Evolutionary conservation across 2,329 filamentous ascomycete species (phyloP), one percentile per base, ranked within the genome.

Genomic region (Colletotrichum neosansevieriae): DNA sequence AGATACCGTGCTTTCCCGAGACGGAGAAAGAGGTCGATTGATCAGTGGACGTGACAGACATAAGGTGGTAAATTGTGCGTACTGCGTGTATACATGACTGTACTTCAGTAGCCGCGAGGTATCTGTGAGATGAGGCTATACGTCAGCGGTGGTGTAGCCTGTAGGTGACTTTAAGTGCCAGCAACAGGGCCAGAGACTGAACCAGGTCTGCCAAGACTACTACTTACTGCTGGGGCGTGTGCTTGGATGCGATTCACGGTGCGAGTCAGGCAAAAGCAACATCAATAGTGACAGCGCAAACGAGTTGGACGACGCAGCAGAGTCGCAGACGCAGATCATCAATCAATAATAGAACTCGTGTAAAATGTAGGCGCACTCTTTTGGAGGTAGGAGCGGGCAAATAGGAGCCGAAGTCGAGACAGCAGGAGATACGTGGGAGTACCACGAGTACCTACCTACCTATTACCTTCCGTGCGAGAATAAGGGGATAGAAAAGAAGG

Each of bases 191-290:
- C 47, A 17, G 29, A 53, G 45, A 29, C 19, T 13, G n/a, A 32
- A 24, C 11, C 21, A 45, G 24, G 17, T 34, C 32, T 24, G 5
- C 24, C 4, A 24, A 50, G 21, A 34, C 19, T 32, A 34, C 19
- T 32, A 19, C 32, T 50, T 54, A 13, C 36, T 11, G 44, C 24
- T 12, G 32, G 45, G 47, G 45, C 45, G 53, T 32, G 38, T 47
- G 32, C n/a, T 54, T 40, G 19, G 21, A 53, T 21, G 32, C 17
- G n/a, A 54, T 59, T 15, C 45, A 19, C 38, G 32, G 47, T 19
- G 13, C 60, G 65, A 68, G 65, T 68, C 65, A 68, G 65, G 40
- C 17, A 36, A 40, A 58, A 36, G 45, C 38, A 67, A 58, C 51
- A 58, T 34, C 42, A 32, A 21, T 19, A 45, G 53, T 7, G 53